Base-by-base conservation (phyloP, 208 protist genomes). In the Acanthamoeba triangularis region DNA sequence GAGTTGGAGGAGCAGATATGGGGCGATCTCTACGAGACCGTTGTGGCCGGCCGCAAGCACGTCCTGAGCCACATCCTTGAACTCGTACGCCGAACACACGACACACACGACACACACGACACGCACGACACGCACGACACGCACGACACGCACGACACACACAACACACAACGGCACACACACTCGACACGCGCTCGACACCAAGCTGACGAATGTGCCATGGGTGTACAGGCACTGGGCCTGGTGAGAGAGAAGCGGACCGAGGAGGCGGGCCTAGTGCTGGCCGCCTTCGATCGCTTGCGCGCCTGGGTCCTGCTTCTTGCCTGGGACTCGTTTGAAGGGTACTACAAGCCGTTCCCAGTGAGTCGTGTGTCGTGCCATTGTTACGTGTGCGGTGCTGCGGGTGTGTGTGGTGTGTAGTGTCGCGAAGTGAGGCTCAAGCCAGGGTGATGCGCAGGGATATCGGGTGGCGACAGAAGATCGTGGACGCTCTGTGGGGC, bases 401-500 rank as follows among this genome's bases (percentile, higher is more conserved):
- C 49, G 49, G 4, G 49, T 52, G 11, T 52, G 49, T 52, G 7
- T 4, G 49, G 49, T 52, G 49, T n/a, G n/a, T n/a, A n/a, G n/a
- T n/a, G n/a, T n/a, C n/a, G n/a, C n/a, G n/a, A n/a, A n/a, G n/a
- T n/a, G n/a, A n/a, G n/a, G 65, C 28, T 74, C 65, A 59, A 7
- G 59, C 59, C 18, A 3, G 5, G 13, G 59, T 2, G 59, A 4
- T 28, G 8, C n/a, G 35, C 69, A 78, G 69, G 69, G 69, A 78
- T 16, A 78, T 78, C 35, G 69, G 69, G 18, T 78, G 69, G 69
- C 69, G 69, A 16, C 69, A 78, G 35, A 78, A 78, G 69, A 78
- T 78, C 69, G 69, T 78, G 28, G 69, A 78, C 35, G 69, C 69
- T 2, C 69, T 78, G 11, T 41, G 69, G n/a, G 69, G 59, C 59